phyloP scores from a whole-genome alignment of 139 green algal species.

The Coccomyxa sp. region DNA sequence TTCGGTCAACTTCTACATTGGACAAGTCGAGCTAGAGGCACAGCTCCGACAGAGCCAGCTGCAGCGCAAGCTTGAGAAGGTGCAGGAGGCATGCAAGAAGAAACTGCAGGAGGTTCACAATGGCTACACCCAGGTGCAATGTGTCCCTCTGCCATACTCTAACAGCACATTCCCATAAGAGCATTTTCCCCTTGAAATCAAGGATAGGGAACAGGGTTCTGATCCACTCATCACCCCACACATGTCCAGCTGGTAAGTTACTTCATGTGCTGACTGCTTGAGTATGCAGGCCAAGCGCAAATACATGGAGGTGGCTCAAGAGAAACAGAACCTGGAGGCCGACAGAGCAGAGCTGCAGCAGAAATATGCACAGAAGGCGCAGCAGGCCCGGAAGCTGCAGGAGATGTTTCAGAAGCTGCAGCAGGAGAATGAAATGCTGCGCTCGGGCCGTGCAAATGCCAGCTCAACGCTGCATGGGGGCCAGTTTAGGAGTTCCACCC shows the following conservation, averaged over 20 bases:
- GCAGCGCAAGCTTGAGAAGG: constrained; percentile 47
- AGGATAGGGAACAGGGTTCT: neutral
- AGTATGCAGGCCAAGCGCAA: constrained; percentile 61
- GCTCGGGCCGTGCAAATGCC: neutral
- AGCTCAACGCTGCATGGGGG: too few species aligned
- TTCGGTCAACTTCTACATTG: constrained; percentile 53
- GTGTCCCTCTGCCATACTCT: neutral
- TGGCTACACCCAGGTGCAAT: constrained; percentile 39
- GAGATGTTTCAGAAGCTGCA: constrained; percentile 56
- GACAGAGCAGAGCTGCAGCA: constrained; percentile 65
- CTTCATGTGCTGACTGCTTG: too few species aligned
- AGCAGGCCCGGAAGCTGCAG: constrained; percentile 57
- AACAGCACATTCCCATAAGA: neutral
- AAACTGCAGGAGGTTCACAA: constrained; percentile 69
- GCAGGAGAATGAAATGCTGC: constrained; percentile 38
- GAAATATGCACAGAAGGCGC: constrained; percentile 69
- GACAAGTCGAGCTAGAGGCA: constrained; percentile 38
- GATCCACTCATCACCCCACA: neutral
- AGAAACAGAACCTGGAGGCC: constrained; percentile 41
- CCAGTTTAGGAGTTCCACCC: too few species aligned
- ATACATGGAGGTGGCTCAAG: constrained; percentile 49
- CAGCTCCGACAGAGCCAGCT: constrained; percentile 13
- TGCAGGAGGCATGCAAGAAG: constrained; percentile 55
- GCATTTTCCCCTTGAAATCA: neutral
- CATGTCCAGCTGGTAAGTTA: too few species aligned